phyloP scores from a whole-genome alignment of 2,329 filamentous ascomycete genomes.

The Fusarium sp. region DNA sequence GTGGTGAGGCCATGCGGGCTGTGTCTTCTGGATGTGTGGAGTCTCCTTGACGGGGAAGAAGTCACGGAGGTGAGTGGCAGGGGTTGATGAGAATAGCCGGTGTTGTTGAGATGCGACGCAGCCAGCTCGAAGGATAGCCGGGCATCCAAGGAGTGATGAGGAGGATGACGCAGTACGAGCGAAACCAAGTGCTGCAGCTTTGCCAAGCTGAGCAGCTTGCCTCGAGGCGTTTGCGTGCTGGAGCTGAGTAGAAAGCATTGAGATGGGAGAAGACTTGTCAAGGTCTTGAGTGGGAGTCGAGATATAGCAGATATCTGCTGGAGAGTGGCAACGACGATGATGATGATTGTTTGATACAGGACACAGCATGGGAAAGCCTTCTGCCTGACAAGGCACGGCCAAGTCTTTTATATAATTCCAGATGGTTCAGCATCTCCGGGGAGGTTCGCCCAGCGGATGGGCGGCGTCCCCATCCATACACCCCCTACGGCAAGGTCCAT shows the following conservation, averaged over 20 bases:
- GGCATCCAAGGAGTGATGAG: conserved; percentile 25
- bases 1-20: conserved; percentile 79
- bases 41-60: conserved; percentile 77
- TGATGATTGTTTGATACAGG: conserved; percentile 22
- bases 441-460: conserved; percentile 21
- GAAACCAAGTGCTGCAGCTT: conserved; percentile 42
- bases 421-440: conserved; percentile 16
- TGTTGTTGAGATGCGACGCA: conserved; percentile 35
- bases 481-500: conserved; percentile 1
- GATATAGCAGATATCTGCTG: conserved; percentile 18
- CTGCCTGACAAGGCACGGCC: conserved; percentile 31
- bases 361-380: conserved; percentile 20
- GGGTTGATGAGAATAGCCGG: conserved; percentile 67
- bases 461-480: conserved; percentile 16
- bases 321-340: conserved; percentile 5
- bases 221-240: conserved; percentile 43
- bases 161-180: conserved; percentile 35
- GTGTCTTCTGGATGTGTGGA: conserved; percentile 73
- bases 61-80: conserved; percentile 63
- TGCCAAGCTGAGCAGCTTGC: conserved; percentile 47
- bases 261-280: conserved; percentile 14
- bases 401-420: conserved; percentile 38
- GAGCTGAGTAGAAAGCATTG: conserved; percentile 50
- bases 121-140: conserved; percentile 31
- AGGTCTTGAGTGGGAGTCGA: conserved; percentile 19